Conservation (phyloP, 106 monocot species). For the Dioscorea zingiberensis region DNA sequence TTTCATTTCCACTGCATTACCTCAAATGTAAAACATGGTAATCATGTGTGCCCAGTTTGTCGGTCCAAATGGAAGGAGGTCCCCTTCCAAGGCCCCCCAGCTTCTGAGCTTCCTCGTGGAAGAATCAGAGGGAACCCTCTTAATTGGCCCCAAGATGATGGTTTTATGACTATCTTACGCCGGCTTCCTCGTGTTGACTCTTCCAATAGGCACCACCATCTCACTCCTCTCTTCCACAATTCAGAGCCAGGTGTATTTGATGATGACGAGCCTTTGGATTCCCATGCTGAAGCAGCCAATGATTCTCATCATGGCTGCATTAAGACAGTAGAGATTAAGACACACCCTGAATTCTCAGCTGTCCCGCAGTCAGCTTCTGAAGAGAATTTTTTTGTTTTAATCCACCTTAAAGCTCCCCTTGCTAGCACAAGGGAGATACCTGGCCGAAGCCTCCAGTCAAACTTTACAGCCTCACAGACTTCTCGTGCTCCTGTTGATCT, state of each 20-base stretch:
- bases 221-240: conserved; percentile 17
- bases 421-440: conserved; percentile 8
- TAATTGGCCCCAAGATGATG: conserved; percentile 46
- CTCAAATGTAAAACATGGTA: conserved; percentile 79
- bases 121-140: conserved; percentile 50
- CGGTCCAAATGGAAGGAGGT: conserved; percentile 91
- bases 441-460: neutral
- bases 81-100: conserved; percentile 44
- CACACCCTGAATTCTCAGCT: conserved; percentile 60
- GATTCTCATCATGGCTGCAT: conserved; percentile 13
- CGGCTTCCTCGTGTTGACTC: conserved; percentile 14
- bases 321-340: conserved; percentile 46
- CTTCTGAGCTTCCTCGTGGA: conserved; percentile 36
- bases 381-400: conserved; percentile 54
- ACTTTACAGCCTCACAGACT: conserved; percentile 5
- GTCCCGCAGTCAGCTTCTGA: conserved; percentile 29
- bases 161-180: conserved; percentile 41
- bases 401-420: conserved; percentile 70
- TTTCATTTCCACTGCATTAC: conserved; percentile 94
- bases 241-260: conserved; percentile 53
- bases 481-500: conserved; percentile 72
- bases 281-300: conserved; percentile 9
- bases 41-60: conserved; percentile 72
- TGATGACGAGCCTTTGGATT: conserved; percentile 72
- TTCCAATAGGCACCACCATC: conserved; percentile 7